These are phyloP conservation scores for Schizophyllum commune DNA, from an alignment of 1,284 basidiomycete genomes.

Conservation along the genomic window DNA sequence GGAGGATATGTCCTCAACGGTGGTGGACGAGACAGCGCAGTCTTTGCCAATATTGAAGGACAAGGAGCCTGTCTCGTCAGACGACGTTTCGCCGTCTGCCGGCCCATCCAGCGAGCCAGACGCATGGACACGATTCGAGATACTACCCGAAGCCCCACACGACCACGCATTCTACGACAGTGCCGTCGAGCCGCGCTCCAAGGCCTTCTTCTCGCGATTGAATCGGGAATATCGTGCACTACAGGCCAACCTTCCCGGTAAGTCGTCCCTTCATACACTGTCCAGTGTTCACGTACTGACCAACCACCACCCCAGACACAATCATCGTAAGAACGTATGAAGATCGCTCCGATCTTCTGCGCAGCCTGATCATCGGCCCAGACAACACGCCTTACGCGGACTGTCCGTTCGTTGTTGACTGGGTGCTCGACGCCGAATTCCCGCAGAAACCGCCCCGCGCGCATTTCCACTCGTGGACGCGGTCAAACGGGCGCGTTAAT, in stretches of 20 bases:
- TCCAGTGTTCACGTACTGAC: no score
- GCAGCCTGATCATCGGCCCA: slow-evolving; percentile 87
- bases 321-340: slow-evolving; percentile 70
- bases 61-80: neutral
- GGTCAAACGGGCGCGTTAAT: slow-evolving; percentile 82
- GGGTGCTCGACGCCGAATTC: slow-evolving; percentile 84
- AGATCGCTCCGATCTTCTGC: slow-evolving; percentile 79
- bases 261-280: no score
- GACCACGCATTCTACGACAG: slow-evolving; percentile 79
- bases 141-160: slow-evolving; percentile 63
- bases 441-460: slow-evolving; percentile 83
- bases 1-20: slow-evolving; percentile 27
- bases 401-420: slow-evolving; percentile 92
- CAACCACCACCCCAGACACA: slow-evolving; percentile 36
- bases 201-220: slow-evolving; percentile 67
- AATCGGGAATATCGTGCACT: slow-evolving; percentile 81
- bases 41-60: neutral
- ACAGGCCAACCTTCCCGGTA: slow-evolving; percentile 74
- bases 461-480: slow-evolving; percentile 91
- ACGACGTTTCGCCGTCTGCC: neutral
- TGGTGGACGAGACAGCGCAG: slow-evolving; percentile 13
- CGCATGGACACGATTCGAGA: slow-evolving; percentile 71
- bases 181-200: slow-evolving; percentile 54
- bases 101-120: slow-evolving; percentile 16
- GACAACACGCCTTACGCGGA: slow-evolving; percentile 91